Conservation (phyloP, 2,329 filamentous ascomycete genomes). For the Sporothrix brasiliensis region DNA sequence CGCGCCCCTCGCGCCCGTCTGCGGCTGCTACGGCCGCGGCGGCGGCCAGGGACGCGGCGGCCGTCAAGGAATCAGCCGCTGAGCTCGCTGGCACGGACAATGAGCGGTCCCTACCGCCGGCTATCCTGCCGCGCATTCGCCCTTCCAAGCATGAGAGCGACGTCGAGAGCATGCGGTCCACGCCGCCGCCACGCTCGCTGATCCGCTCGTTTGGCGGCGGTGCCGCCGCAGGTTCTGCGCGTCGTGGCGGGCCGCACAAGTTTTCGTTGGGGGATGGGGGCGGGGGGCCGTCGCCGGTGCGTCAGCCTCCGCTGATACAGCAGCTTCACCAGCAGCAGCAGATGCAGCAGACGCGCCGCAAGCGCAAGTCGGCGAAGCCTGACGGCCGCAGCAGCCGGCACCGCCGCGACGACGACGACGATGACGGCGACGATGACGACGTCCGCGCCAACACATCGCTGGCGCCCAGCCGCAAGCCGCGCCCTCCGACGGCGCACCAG, state of each 20-base stretch:
- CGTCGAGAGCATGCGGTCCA: constrained; percentile 56
- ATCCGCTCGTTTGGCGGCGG: constrained; percentile 48
- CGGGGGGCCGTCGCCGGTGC: constrained; percentile 55
- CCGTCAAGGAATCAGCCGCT: constrained; percentile 37
- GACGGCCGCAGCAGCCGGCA: constrained; percentile 14
- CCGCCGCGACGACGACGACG: background rate
- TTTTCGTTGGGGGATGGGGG: constrained; percentile 62
- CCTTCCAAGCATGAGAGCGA: constrained; percentile 65
- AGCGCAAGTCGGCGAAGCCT: constrained; percentile 13
- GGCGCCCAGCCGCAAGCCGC: constrained; percentile 60
- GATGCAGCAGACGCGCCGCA: constrained; percentile 27
- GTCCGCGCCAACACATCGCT: constrained; percentile 26
- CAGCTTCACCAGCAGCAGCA: constrained; percentile 40
- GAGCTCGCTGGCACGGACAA: constrained; percentile 46
- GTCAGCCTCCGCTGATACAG: constrained; percentile 42
- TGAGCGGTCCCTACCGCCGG: constrained; percentile 55
- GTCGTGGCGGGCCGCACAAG: constrained; percentile 58
- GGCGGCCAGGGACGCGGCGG: constrained; percentile 35
- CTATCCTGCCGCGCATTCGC: constrained; percentile 62
- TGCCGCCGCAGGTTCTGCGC: constrained; percentile 50
- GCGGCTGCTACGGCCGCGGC: constrained; percentile 33
- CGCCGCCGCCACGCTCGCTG: constrained; percentile 52
- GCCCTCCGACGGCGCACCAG: constrained; percentile 80
- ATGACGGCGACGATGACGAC: constrained; percentile 33
- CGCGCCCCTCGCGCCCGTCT: constrained; percentile 43